Evolutionary conservation across 1,284 basidiomycete genomes (phyloP).

Genomic region (Phylloporus gajari): DNA sequence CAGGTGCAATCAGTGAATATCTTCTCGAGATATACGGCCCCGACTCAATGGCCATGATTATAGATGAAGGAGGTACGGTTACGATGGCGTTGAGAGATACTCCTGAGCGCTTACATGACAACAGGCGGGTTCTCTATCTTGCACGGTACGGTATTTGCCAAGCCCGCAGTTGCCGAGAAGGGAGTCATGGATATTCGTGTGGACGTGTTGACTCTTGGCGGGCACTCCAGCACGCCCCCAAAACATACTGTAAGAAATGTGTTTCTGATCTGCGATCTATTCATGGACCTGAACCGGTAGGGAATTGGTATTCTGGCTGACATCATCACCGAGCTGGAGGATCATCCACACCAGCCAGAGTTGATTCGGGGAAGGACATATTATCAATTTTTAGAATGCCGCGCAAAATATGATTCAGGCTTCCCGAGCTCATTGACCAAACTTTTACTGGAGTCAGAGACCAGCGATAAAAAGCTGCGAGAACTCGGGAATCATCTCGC

Average conservation of each 20-base stretch:
- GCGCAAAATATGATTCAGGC: constrained; percentile 34
- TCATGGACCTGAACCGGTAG: constrained; percentile 34
- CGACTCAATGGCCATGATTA: constrained; percentile 64
- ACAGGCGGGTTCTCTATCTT: constrained; percentile 49
- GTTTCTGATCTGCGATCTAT: background rate
- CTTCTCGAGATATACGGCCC: constrained; percentile 63
- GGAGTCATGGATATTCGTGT: constrained; percentile 70
- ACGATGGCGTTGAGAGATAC: background rate
- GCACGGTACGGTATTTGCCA: constrained; percentile 55
- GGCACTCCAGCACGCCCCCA: constrained; percentile 74
- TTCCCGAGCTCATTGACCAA: constrained; percentile 44
- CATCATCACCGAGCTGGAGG: constrained; percentile 63
- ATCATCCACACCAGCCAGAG: constrained; percentile 53
- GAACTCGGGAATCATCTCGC: constrained; percentile 46
- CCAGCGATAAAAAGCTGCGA: constrained; percentile 39
- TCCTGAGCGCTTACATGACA: background rate
- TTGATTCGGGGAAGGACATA: constrained; percentile 47
- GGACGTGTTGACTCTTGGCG: constrained; percentile 66
- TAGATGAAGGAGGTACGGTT: constrained; percentile 58
- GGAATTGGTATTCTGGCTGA: constrained; percentile 66
- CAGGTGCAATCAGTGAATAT: constrained; percentile 55
- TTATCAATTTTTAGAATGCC: constrained; percentile 40
- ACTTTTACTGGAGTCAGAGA: constrained; percentile 40
- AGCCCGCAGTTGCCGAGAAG: constrained; percentile 71
- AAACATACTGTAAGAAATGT: constrained; percentile 56